Conservation (phyloP, 345 rosid genomes). For the Eucalyptus cloeziana region DNA sequence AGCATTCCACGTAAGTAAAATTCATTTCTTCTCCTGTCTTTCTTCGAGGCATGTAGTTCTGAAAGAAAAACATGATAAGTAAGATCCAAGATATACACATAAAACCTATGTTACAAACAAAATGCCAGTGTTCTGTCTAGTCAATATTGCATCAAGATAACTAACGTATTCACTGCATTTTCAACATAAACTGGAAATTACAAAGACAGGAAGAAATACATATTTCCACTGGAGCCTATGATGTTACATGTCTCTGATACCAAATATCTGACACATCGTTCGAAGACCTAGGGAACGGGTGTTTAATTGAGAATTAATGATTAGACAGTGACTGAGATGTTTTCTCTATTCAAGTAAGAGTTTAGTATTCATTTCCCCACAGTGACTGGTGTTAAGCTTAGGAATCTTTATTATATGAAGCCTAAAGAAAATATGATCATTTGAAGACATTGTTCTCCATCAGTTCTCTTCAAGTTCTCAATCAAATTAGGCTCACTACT, state of each 20-base stretch:
- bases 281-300: background rate
- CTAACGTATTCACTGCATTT: background rate
- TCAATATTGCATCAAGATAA: background rate
- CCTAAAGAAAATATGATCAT: background rate
- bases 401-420: background rate
- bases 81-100: background rate
- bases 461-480: background rate
- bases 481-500: background rate
- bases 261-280: background rate
- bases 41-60: conserved; percentile 91
- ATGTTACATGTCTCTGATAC: background rate
- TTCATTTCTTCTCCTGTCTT: conserved; percentile 96
- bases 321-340: background rate
- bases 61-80: conserved; percentile 1
- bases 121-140: background rate
- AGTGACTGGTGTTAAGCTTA: background rate
- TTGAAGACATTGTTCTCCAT: background rate
- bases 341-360: background rate
- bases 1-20: conserved; percentile 90
- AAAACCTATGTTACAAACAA: background rate
- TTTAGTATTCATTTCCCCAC: background rate
- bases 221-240: background rate
- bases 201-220: background rate
- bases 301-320: background rate
- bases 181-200: background rate